phyloP scores from a whole-genome alignment of 2,329 filamentous ascomycete species.

The Neofusicoccum parvum region DNA sequence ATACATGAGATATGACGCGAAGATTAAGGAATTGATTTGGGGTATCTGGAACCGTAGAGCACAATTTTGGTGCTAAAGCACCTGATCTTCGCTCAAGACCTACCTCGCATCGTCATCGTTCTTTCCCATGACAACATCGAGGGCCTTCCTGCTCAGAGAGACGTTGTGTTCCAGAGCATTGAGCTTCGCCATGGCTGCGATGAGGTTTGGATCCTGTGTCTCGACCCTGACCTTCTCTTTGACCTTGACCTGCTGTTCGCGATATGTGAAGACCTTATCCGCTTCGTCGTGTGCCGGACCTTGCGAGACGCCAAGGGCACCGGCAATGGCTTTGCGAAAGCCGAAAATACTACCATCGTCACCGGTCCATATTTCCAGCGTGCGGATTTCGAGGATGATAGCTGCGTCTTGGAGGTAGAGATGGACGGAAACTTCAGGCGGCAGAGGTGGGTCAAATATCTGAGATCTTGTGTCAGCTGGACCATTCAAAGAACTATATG shows the following conservation, averaged over 20 bases:
- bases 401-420: conserved; percentile 57
- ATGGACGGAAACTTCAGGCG: conserved; percentile 73
- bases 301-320: conserved; percentile 47
- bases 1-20: no score
- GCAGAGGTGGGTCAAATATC: conserved; percentile 64
- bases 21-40: no score
- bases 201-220: conserved; percentile 82
- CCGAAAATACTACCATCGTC: conserved; percentile 48
- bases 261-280: conserved; percentile 72
- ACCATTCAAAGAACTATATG: not conserved
- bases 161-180: conserved; percentile 75
- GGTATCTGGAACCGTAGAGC: no score
- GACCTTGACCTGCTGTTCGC: conserved; percentile 74
- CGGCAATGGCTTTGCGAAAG: conserved; percentile 57
- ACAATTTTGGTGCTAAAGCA: no score
- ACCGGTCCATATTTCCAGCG: conserved; percentile 59
- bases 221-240: conserved; percentile 88
- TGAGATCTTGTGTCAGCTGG: conserved; percentile 26
- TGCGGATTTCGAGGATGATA: conserved; percentile 65
- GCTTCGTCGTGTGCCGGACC: conserved; percentile 62
- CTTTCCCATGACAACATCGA: conserved; percentile 74
- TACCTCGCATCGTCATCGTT: conserved; percentile 9
- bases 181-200: conserved; percentile 82
- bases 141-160: conserved; percentile 67
- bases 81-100: no score